Conservation (phyloP, 2,329 filamentous ascomycete species). For the Hypocrella siamensis region DNA sequence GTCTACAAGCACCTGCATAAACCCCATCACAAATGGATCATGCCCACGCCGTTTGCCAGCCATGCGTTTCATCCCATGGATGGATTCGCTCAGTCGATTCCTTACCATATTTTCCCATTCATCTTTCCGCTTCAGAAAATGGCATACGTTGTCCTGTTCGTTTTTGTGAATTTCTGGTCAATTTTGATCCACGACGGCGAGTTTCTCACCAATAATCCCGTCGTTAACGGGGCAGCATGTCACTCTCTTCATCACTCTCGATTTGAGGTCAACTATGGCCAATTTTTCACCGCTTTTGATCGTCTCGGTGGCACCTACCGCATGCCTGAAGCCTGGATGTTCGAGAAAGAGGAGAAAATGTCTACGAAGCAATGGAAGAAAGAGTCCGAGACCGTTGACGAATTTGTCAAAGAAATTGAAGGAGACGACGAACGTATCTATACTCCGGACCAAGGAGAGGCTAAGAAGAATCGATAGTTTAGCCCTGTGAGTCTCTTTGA, state of each 20-base stretch:
- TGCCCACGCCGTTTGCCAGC: conserved; percentile 85
- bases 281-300: conserved; percentile 73
- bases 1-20: conserved; percentile 83
- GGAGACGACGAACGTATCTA: conserved; percentile 37
- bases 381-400: conserved; percentile 63
- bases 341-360: conserved; percentile 76
- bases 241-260: conserved; percentile 58
- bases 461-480: conserved; percentile 3
- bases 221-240: conserved; percentile 90
- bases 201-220: conserved; percentile 76
- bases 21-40: conserved; percentile 98
- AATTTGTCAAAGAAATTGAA: conserved; percentile 57
- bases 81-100: conserved; percentile 74
- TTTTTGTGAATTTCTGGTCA: conserved; percentile 94
- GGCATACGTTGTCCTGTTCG: conserved; percentile 71
- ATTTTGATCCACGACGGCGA: conserved; percentile 94
- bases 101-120: conserved; percentile 89
- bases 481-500: neutral
- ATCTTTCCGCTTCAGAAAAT: conserved; percentile 86
- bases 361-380: conserved; percentile 62
- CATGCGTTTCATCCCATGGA: conserved; percentile 93
- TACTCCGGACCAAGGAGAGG: conserved; percentile 8
- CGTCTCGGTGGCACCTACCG: conserved; percentile 75
- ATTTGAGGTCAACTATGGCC: conserved; percentile 62
- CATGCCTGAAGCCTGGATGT: conserved; percentile 72